Evolutionary conservation across 768 basidiomycete species (phyloP), one percentile per base, ranked within the genome.

Genomic region (Pulveroboletus ravenelii): DNA sequence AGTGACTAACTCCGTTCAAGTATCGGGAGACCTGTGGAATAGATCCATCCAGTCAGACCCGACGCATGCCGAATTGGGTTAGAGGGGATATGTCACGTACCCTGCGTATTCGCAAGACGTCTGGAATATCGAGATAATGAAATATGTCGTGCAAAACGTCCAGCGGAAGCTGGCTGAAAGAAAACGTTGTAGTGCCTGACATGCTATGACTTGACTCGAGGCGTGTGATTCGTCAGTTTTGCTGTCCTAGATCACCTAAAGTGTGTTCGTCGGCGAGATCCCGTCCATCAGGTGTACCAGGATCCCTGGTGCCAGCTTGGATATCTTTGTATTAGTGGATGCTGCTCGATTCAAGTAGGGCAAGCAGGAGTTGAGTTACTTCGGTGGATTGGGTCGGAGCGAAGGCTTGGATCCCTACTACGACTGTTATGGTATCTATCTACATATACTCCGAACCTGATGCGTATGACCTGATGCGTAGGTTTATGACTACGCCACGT

Each of bases 31-130:
- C 60, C 56, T 60, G 41, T 5, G 17, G 40, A 14, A 20, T 18
- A 18, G 32, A 10, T 23, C 51, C 3, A 27, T 27, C 5, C 23
- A 1, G 18, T 35, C 32, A 34, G n/a, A 6, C 8, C 18, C n/a
- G 2, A 17, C 10, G 47, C 15, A 50, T 34, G 3, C 6, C 29
- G 9, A 20, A 15, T 43, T 25, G 34, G n/a, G 45, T 36, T 6
- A 30, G 14, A 30, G 2, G 9, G 35, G 29, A 35, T 6, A 12
- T 8, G n/a, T 13, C n/a, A 56, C 61, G 6, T 32, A 60, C 61
- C 42, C 25, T 52, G 29, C 62, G 62, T 23, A 54, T 17, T 29
- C 50, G 40, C 47, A 57, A 10, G 45, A 62, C 47, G 13, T 60
- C 62, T 13, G 51, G 49, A 38, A 62, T 30, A 3, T 58, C 40